phyloP scores from a whole-genome alignment of 2,329 filamentous ascomycete species.

The Aspergillus viridinutans region DNA sequence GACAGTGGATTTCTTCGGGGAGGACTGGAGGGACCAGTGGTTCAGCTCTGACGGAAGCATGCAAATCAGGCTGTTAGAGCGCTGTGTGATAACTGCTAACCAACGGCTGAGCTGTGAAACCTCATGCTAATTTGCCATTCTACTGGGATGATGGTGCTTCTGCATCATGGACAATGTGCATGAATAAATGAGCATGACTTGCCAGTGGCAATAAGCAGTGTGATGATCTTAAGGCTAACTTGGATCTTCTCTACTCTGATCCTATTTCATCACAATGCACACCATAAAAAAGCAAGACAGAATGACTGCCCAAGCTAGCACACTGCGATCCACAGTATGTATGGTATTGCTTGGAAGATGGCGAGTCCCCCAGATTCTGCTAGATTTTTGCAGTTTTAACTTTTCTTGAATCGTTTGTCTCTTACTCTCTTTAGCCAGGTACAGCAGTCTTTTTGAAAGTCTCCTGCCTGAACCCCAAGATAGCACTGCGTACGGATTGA shows the following conservation, averaged over 20 bases:
- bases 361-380: too few species aligned
- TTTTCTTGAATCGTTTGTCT: too few species aligned
- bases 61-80: background rate
- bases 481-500: slow-evolving; percentile 7
- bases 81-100: background rate
- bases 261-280: background rate
- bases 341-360: too few species aligned
- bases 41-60: too few species aligned
- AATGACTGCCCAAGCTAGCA: too few species aligned
- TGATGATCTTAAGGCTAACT: background rate
- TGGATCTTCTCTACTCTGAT: background rate
- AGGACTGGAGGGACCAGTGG: too few species aligned
- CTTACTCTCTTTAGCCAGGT: too few species aligned
- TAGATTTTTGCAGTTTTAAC: too few species aligned
- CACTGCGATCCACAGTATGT: background rate
- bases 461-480: background rate
- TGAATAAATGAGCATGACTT: background rate
- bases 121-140: background rate
- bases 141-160: background rate
- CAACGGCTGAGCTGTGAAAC: background rate
- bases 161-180: background rate
- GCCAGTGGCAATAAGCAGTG: background rate
- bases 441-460: background rate
- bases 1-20: too few species aligned
- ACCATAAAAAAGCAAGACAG: background rate